These are phyloP conservation scores for Termitomyces sp. DNA, from an alignment of 1,284 basidiomycete genomes.

Conservation along the genomic window DNA sequence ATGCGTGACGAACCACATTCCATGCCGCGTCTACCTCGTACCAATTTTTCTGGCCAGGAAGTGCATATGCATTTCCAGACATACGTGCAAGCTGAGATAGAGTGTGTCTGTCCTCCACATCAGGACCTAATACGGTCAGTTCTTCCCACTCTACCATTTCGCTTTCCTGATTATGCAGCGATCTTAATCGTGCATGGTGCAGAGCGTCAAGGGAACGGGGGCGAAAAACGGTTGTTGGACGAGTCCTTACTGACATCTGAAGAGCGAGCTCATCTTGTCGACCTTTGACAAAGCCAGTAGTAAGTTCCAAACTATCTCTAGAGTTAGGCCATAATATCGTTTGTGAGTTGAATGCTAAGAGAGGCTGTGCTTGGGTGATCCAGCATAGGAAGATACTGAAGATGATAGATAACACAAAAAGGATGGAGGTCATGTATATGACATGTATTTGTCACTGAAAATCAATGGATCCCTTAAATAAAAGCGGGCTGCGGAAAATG, in stretches of 20 bases:
- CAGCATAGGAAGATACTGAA: neutral
- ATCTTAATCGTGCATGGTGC: constrained; percentile 47
- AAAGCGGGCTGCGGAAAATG: neutral
- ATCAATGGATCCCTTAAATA: neutral
- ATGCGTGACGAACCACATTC: constrained; percentile 56
- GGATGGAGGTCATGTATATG: constrained; percentile 8
- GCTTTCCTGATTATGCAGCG: constrained; percentile 42
- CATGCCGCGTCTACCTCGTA: constrained; percentile 74
- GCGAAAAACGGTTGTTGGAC: constrained; percentile 54
- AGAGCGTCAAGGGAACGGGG: constrained; percentile 49
- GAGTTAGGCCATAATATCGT: constrained; percentile 10
- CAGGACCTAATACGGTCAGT: constrained; percentile 53
- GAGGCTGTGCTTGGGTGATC: constrained; percentile 1
- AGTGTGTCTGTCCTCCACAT: constrained; percentile 79
- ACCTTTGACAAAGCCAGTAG: constrained; percentile 2
- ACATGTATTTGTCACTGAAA: constrained; percentile 7
- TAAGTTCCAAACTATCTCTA: constrained; percentile 2
- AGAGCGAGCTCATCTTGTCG: neutral
- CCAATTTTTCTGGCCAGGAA: constrained; percentile 70
- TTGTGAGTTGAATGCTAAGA: constrained; percentile 14
- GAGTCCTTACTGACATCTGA: constrained; percentile 37
- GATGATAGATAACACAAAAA: constrained; percentile 1
- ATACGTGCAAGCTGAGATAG: constrained; percentile 85
- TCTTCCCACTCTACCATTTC: constrained; percentile 55
- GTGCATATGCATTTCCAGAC: constrained; percentile 85